Base-by-base conservation (phyloP, 306 rosid genomes). In the Morella rubra region DNA sequence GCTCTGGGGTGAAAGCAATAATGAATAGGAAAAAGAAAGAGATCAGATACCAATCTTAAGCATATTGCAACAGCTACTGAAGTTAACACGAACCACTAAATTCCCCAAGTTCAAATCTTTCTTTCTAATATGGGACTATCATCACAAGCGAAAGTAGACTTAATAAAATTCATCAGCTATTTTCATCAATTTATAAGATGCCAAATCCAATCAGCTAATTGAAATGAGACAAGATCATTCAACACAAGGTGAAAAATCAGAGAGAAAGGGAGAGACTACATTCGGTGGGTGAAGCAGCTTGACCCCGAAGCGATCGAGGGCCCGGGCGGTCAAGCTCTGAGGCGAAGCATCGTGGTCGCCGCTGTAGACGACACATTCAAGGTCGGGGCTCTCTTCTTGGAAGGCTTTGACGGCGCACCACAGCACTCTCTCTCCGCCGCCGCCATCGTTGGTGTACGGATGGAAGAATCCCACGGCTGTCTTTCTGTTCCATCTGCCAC, bases 341-440 rank as follows among this genome's bases (percentile, higher is more conserved):
- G 97, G 92, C 14, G 93, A 82, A 74, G 96, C 88, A 15, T 95
- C 97, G 51, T 91, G 96, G 81, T 95, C 98, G 51, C 99, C 97
- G n/a, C 93, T 95, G 88, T 85, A 92, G 16, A 95, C 79, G 60
- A 87, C 32, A 82, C 93, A 89, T 0, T 84, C 86, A 41, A 95
- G 90, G 73, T 56, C 77, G 40, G 89, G 91, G 73, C 66, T 80
- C 42, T 84, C 87, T 5, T 92, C 97, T 72, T 95, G 97, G 73
- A 92, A 58, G 60, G 90, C 93, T 88, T 85, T 95, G 52, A 95
- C 91, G 55, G 93, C 93, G 73, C 97, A 92, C 99, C 99, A 95
- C 6, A 95, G 83, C 12, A 95, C 97, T 73, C 96, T 81, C 76
- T 95, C 99, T 6, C 99, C 93, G 11, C 97, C 99, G 51, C 96